Base-by-base conservation (phyloP, 345 rosid species). In the Nephelium lappaceum region DNA sequence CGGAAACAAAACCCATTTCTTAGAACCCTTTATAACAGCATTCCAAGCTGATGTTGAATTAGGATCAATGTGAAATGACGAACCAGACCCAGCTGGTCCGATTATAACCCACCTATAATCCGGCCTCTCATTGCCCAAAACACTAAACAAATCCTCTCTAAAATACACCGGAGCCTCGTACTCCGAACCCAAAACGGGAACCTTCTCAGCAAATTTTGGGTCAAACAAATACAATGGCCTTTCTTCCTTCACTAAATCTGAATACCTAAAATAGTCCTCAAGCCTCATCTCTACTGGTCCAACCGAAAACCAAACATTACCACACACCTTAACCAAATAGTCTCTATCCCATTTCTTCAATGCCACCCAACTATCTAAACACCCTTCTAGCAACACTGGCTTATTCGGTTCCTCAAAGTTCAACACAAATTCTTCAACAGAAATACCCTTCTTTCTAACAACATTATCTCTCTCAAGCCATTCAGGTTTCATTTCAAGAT, bases 11-110 rank as follows among this genome's bases (percentile, higher is more conserved):
- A 96, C 75, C 98, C 98, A 96, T 81, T 96, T 96, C 78, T 96
- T 94, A 31, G 99, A 96, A 65, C 99, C 99, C 39, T 79, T 96
- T 45, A 94, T 85, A 78, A 96, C 94, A 0, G 98, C 98, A 80
- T 92, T 94, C 99, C 99, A 96, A 67, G 99, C 98, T 0, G 98
- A 96, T 3, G 99, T 96, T 8, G 99, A 94, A 85, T 95, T 96
- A 71, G 99, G 99, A 92, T 95, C 99, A 75, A 95, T 95, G 79
- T 95, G 98, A 80, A 95, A 95, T 5, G 99, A 96, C 0, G 99
- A 96, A 47, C 99, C 99, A 27, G 99, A 94, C 6, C 99, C 97
- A 11, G 97, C 88, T 38, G 99, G 98, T 1, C 99, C 98, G 14
- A 94, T 88, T 70, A 96, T 96, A 73, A 96, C 85, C 99, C 99